Evolutionary conservation across 176 grass and related monocot species (phyloP).

Genomic region (Microstegium vimineum): DNA sequence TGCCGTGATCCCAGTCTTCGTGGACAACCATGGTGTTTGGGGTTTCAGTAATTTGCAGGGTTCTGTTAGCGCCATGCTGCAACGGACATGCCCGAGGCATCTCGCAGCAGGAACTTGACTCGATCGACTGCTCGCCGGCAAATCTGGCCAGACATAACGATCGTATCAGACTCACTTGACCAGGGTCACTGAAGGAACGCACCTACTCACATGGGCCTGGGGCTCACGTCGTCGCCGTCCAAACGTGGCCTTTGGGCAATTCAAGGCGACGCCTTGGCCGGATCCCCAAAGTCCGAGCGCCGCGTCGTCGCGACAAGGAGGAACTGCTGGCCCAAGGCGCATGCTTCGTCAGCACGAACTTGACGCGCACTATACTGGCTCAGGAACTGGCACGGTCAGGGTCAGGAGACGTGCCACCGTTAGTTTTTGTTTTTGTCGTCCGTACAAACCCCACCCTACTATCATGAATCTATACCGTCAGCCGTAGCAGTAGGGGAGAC

Average conservation of each 20-base stretch:
- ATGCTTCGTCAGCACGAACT: constrained; percentile 49
- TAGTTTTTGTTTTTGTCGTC: not conserved
- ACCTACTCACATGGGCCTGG: too few relatives aligned
- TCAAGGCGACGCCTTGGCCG: constrained; percentile 36
- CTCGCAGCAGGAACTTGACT: constrained; percentile 80
- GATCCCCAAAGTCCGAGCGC: constrained; percentile 54
- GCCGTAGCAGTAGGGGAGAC: not conserved
- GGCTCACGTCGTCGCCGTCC: constrained; percentile 44
- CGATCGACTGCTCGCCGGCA: constrained; percentile 42
- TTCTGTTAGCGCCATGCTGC: constrained; percentile 58
- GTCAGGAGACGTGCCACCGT: not conserved
- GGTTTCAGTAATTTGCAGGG: constrained; percentile 28
- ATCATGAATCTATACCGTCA: not conserved
- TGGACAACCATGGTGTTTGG: constrained; percentile 46
- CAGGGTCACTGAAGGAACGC: not conserved
- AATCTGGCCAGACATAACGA: constrained; percentile 22
- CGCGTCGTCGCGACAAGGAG: constrained; percentile 43
- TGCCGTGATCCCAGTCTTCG: constrained; percentile 57
- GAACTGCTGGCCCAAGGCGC: constrained; percentile 56
- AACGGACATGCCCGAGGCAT: constrained; percentile 33
- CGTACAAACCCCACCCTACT: not conserved
- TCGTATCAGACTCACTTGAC: not conserved
- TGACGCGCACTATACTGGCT: constrained; percentile 22
- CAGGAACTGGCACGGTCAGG: not conserved
- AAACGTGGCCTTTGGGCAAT: constrained; percentile 62